Conservation (phyloP, 2,329 filamentous ascomycete species). For the Penicillium italicum region DNA sequence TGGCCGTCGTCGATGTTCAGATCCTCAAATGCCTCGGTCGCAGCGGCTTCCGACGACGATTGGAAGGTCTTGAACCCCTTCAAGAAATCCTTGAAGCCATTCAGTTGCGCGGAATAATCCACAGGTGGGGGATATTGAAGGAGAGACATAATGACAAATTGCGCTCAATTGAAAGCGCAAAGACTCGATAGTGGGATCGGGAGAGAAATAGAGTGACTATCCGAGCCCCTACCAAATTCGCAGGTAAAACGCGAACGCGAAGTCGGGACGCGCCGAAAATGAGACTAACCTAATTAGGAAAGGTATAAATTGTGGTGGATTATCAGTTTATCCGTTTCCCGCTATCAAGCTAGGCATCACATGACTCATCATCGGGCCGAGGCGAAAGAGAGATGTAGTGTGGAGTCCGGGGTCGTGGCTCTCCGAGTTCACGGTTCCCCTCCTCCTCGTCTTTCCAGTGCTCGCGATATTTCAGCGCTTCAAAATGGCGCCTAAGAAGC, state of each 20-base stretch:
- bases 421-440: constrained; percentile 11
- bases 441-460: constrained; percentile 11
- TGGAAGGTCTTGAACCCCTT: constrained; percentile 75
- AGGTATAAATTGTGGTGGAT: constrained; percentile 2
- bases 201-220: constrained; percentile 9
- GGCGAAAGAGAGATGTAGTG: constrained; percentile 26
- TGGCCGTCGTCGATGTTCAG: constrained; percentile 85
- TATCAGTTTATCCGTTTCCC: constrained; percentile 7
- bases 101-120: constrained; percentile 81
- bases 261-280: constrained; percentile 17
- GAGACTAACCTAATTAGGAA: constrained; percentile 3
- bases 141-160: constrained; percentile 67
- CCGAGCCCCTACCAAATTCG: constrained; percentile 14
- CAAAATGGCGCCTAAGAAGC: constrained; percentile 47
- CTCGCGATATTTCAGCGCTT: constrained; percentile 18
- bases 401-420: constrained; percentile 22
- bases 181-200: constrained; percentile 21
- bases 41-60: constrained; percentile 60
- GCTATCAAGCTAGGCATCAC: constrained; percentile 7
- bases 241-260: constrained; percentile 10
- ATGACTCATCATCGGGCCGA: constrained; percentile 25
- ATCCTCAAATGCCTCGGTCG: constrained; percentile 76
- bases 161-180: constrained; percentile 22
- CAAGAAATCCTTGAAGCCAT: constrained; percentile 80
- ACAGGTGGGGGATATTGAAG: constrained; percentile 73